A percentile compares a stretch with the other conserved stretches of the same genome.
These are phyloP conservation scores for Cordyceps farinosa DNA, from an alignment of 2,329 filamentous ascomycete genomes.

Conservation along the genomic window DNA sequence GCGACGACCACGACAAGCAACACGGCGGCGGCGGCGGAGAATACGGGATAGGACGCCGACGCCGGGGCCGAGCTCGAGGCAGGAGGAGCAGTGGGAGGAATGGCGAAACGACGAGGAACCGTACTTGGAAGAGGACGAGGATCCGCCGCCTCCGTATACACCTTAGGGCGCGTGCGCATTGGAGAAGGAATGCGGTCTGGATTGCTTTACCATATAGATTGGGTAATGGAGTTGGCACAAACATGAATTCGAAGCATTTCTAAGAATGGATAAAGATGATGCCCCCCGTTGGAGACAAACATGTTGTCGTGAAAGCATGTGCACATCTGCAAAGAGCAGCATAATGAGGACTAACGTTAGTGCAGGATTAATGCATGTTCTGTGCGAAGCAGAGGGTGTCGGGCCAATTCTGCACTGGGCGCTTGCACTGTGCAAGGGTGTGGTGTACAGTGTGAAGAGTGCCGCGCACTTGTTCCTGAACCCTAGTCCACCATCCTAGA, in stretches of 20 bases:
- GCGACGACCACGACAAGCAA: neutral
- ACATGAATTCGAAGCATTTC: no score
- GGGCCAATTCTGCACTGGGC: neutral
- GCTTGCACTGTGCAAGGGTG: neutral
- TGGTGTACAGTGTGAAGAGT: neutral
- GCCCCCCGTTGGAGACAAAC: neutral
- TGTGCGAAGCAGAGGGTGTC: neutral
- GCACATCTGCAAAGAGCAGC: neutral
- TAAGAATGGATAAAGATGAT: no score
- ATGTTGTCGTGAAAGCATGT: neutral
- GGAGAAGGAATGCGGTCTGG: neutral
- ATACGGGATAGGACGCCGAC: neutral
- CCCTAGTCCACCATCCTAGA: neutral
- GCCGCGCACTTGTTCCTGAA: neutral
- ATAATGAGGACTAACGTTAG: neutral
- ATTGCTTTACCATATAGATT: neutral
- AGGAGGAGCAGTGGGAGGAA: neutral
- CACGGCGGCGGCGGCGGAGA: neutral
- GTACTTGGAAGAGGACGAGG: neutral
- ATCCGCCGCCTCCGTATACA: neutral
- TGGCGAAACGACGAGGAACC: neutral
- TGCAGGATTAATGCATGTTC: conserved; percentile 4
- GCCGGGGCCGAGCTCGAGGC: neutral
- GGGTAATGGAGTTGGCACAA: no score
- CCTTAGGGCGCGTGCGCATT: neutral